Base-by-base conservation (phyloP, 2,329 filamentous ascomycete genomes). In the Penicillium brasilianum region DNA sequence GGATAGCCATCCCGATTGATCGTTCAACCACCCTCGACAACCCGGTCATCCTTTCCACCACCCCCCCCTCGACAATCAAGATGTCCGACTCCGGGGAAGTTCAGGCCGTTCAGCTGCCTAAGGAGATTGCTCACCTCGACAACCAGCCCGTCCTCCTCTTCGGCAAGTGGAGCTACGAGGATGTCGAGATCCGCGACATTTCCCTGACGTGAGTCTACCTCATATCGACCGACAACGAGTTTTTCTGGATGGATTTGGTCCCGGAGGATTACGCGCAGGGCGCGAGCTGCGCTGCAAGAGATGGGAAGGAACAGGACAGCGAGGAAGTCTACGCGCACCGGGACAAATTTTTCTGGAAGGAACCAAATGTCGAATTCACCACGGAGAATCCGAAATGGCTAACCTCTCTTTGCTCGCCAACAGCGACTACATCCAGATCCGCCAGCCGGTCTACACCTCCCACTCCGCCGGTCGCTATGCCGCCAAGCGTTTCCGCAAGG, bases 401-500 rank as follows among this genome's bases (percentile, higher is more conserved):
- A 68, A 78, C 72, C 60, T 59, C 62, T 59, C 61, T 64, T 57
- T 60, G 59, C 60, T 61, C 59, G 58, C 63, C 63, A 72, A 77
- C 78, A 99, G 95, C 87, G 95, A 99, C 83, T 99, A 99, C 88
- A 95, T 99, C 83, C 95, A 97, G 85, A 97, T 99, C 87, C 93
- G 95, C 83, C 90, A 93, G 75, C 95, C 95, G 77, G 95, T 98
- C 87, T 99, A 98, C 87, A 89, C 97, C 84, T 93, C 95, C 81
- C 95, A 99, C 89, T 96, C 93, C 72, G 95, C 96, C 79, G 95
- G 95, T 81, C 92, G 93, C 81, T 99, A 97, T 89, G 95, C 95
- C 80, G 88, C 90, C 85, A 99, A 99, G 93, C 91, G 96, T 81
- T 99, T 99, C 92, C 92, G 95, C 87, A 99, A 99, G 90, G 95